Conservation (phyloP, 331 rosid genomes). For the Acacia concinna region DNA sequence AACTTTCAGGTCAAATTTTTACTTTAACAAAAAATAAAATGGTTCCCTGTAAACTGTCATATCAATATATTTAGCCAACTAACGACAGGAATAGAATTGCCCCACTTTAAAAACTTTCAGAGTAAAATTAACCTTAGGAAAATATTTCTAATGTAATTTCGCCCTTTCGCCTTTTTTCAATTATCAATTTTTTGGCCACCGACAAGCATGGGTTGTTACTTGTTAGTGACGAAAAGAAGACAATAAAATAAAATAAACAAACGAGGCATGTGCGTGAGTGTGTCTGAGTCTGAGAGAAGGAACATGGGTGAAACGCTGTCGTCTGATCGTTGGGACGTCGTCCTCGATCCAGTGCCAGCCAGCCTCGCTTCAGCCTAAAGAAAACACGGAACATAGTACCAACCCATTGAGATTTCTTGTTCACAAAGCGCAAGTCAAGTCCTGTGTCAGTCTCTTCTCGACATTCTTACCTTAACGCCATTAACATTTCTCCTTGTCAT, state of each 20-base stretch:
- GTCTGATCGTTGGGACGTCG: not conserved
- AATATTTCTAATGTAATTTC: no score
- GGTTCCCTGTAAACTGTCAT: no score
- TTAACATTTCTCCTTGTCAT: conserved; percentile 31
- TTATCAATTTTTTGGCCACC: not conserved
- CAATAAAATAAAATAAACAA: not conserved
- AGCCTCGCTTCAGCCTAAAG: not conserved
- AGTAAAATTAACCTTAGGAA: no score
- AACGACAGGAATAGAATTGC: no score
- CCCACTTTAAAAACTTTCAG: no score
- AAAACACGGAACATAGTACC: not conserved
- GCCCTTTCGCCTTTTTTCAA: no score
- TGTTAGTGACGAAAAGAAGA: not conserved
- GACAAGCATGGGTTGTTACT: not conserved
- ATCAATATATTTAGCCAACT: no score
- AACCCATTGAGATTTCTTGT: not conserved
- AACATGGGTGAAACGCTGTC: not conserved
- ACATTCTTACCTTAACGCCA: not conserved
- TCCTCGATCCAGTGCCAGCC: not conserved
- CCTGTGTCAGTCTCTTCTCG: not conserved
- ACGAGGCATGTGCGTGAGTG: not conserved
- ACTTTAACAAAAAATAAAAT: no score
- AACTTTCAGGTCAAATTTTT: no score
- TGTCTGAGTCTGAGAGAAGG: not conserved
- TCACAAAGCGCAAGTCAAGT: not conserved